These are phyloP conservation scores for Medicago lupulina DNA, from an alignment of 306 rosid genomes.

Conservation along the genomic window DNA sequence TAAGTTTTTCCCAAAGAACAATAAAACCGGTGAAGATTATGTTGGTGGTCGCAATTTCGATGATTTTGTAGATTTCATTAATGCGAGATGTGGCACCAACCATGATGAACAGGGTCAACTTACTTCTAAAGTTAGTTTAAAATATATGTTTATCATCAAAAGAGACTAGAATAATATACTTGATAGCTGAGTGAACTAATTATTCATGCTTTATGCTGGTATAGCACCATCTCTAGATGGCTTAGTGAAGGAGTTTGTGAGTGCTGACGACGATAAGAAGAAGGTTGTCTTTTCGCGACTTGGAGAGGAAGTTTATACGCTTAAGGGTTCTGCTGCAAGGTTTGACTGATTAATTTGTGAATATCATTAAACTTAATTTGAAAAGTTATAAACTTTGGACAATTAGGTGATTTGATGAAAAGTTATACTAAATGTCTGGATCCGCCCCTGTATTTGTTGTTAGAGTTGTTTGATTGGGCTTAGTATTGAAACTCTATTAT, in stretches of 20 bases:
- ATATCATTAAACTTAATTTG: too few species aligned
- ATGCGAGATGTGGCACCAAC: conserved; percentile 75
- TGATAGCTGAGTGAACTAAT: conserved; percentile 21
- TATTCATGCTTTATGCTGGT: conserved; percentile 72
- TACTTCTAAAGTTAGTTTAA: conserved; percentile 62
- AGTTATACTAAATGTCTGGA: too few species aligned
- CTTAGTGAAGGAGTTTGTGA: conserved; percentile 77
- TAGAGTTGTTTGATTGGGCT: too few species aligned
- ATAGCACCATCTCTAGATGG: conserved; percentile 53
- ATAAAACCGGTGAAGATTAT: conserved; percentile 86
- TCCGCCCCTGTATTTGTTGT: too few species aligned
- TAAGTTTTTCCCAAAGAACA: conserved; percentile 79
- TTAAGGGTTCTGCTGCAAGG: conserved; percentile 79
- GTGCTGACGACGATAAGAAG: conserved; percentile 64
- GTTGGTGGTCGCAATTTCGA: conserved; percentile 74
- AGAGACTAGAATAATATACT: not conserved
- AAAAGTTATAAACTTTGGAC: too few species aligned
- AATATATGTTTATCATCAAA: conserved; percentile 2
- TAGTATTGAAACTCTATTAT: too few species aligned
- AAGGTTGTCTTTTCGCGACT: conserved; percentile 57
- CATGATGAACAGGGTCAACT: conserved; percentile 83
- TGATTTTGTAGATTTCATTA: conserved; percentile 76
- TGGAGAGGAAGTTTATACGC: conserved; percentile 78
- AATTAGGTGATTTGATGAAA: too few species aligned
- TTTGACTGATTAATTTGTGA: conserved; percentile 43